Percentiles rank a stretch among this genome's conserved stretches.
These are phyloP conservation scores for Melampsora americana DNA, from an alignment of 1,284 basidiomycete species.

Conservation along the genomic window DNA sequence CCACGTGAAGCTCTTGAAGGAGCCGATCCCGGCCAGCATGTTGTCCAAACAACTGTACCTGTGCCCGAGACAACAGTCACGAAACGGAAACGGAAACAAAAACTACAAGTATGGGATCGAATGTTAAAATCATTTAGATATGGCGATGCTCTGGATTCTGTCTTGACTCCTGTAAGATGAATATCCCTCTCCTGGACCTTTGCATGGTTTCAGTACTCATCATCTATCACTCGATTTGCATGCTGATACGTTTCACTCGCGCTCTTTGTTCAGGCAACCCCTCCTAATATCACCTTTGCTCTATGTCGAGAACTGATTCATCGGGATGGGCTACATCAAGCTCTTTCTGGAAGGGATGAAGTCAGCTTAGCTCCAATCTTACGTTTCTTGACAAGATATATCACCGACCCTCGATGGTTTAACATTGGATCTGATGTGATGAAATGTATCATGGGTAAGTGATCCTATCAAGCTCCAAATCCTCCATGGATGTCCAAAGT, in stretches of 20 bases:
- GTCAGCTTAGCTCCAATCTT: constrained; percentile 88
- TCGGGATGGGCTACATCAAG: constrained; percentile 80
- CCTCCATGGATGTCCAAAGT: neutral
- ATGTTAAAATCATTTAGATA: constrained; percentile 91
- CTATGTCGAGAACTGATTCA: constrained; percentile 90
- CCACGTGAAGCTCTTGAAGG: constrained; percentile 20
- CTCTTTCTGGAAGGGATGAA: constrained; percentile 86
- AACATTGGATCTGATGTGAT: constrained; percentile 80
- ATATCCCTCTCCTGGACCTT: neutral
- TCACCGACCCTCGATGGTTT: constrained; percentile 86
- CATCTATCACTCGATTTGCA: neutral
- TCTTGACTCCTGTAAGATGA: constrained; percentile 69
- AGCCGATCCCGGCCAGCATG: constrained; percentile 27
- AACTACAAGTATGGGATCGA: constrained; percentile 81
- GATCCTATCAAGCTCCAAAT: constrained; percentile 2
- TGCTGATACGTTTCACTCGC: neutral
- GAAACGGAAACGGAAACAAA: constrained; percentile 67
- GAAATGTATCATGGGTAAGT: constrained; percentile 75
- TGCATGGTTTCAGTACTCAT: neutral
- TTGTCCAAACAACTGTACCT: constrained; percentile 25
- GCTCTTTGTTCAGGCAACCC: constrained; percentile 62
- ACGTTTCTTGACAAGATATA: constrained; percentile 75
- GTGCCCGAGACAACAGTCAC: constrained; percentile 5
- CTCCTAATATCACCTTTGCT: constrained; percentile 80
- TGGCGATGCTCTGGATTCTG: constrained; percentile 84